Evolutionary conservation across 805 yeast species (phyloP), one percentile per base, ranked within the genome.

Genomic region (Danielia oregonensis): DNA sequence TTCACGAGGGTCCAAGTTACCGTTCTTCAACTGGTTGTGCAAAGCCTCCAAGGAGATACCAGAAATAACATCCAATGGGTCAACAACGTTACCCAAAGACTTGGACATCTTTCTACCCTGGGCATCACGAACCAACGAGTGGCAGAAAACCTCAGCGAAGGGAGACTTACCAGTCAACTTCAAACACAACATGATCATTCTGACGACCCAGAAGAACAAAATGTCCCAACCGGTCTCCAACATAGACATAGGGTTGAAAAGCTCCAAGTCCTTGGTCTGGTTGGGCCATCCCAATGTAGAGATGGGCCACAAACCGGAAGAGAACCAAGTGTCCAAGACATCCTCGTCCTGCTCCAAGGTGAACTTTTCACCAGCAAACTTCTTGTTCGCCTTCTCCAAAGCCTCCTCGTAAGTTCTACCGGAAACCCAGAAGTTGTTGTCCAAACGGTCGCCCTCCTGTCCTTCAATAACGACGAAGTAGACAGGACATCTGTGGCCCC

Each of bases 201-300:
- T 80, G 18, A 93, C 76, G 34, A 93, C 97, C 98, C 98, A 93
- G 83, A 93, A 93, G 78, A 93, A 93, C 57, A 93, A 72, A 58
- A 91, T 91, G 71, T 91, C 98, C 98, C 98, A 93, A 52, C 98
- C 98, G 33, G 98, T 93, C 68, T 93, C 98, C 55, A 93, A 71
- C 84, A 93, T 71, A 17, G 94, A 81, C 81, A 88, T 82, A 49
- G 98, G 97, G 56, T 78, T 82, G 67, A 86, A 93, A 33, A 65
- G 65, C 51, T 77, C 72, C 74, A 87, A 63, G 59, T 93, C 98
- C 33, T 61, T 53, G 35, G 89, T 74, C 57, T 76, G 24, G 40
- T 79, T 66, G 55, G 98, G 98, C 97, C 97, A 93, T 30, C 97
- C 97, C 47, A 93, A 68, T 38, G 96, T 93, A 33, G 96, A 82